Evolutionary conservation across 192 early-diverging fungal genomes (phyloP).

Genomic region (Rhizophagus sp.): DNA sequence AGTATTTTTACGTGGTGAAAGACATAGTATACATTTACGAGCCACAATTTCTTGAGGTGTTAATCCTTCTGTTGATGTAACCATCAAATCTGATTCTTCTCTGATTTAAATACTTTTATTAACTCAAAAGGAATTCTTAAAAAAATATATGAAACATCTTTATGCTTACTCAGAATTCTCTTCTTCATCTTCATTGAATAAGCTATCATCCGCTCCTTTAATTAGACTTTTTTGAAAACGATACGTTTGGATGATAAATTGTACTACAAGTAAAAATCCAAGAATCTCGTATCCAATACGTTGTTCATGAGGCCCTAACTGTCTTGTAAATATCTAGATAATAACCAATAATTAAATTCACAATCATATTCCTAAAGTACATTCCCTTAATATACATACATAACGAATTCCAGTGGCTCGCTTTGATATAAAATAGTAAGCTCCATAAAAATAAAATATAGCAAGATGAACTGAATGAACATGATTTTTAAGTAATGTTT

Average conservation of each 20-base stretch:
- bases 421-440: conserved; percentile 82
- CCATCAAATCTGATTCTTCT: conserved; percentile 6
- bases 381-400: conserved; percentile 39
- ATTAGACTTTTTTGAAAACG: conserved; percentile 36
- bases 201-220: conserved; percentile 10
- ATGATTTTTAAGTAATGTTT: conserved; percentile 50
- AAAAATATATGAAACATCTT: not conserved
- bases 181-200: conserved; percentile 31
- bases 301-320: conserved; percentile 72
- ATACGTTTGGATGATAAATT: conserved; percentile 63
- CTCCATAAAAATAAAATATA: conserved; percentile 86
- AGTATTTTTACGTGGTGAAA: conserved; percentile 70
- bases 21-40: conserved; percentile 86
- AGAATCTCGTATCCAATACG: conserved; percentile 81
- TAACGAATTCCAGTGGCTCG: conserved; percentile 80
- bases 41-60: conserved; percentile 41
- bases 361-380: not conserved
- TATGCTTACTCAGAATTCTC: conserved; percentile 25
- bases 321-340: conserved; percentile 71
- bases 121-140: not conserved
- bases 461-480: conserved; percentile 72
- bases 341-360: not conserved
- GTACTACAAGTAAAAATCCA: conserved; percentile 76
- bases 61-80: conserved; percentile 34
- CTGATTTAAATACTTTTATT: not conserved